Conservation (phyloP, 1,284 basidiomycete species). For the Leccinum fallax region DNA sequence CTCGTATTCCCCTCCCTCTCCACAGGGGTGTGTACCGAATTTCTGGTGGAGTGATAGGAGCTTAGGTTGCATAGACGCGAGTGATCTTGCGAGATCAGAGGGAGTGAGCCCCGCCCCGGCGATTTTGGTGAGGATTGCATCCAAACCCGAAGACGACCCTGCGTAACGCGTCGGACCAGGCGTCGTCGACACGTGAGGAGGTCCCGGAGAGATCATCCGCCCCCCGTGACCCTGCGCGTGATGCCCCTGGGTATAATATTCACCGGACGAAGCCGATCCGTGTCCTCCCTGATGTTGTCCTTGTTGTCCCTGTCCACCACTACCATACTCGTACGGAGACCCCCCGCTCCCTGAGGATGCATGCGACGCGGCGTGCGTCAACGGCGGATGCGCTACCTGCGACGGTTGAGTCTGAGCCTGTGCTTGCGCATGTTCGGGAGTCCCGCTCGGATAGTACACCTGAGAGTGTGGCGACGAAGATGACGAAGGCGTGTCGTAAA, state of each 20-base stretch:
- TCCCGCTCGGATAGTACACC: conserved; percentile 25
- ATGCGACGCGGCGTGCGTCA: conserved; percentile 25
- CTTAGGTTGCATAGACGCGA: conserved; percentile 76
- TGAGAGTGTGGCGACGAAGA: conserved; percentile 29
- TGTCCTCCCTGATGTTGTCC: background rate
- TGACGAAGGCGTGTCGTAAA: conserved; percentile 29
- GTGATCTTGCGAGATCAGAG: conserved; percentile 79
- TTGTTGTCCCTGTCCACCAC: conserved; percentile 18
- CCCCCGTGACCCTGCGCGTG: conserved; percentile 21
- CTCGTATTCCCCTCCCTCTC: conserved; percentile 99
- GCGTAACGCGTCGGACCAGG: conserved; percentile 17
- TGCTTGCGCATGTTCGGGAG: conserved; percentile 5
- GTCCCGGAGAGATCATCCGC: conserved; percentile 25
- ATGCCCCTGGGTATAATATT: conserved; percentile 26
- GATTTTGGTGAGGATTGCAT: conserved; percentile 92
- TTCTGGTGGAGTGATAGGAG: conserved; percentile 76
- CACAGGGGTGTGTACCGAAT: conserved; percentile 94
- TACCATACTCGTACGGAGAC: conserved; percentile 30
- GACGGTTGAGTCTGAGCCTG: conserved; percentile 21
- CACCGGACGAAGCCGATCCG: conserved; percentile 22
- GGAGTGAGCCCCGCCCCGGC: conserved; percentile 89
- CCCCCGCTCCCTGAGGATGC: conserved; percentile 27
- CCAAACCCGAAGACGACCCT: conserved; percentile 60
- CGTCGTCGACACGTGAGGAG: conserved; percentile 19
- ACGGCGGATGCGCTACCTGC: conserved; percentile 20